Base-by-base conservation (phyloP, 495 filamentous ascomycete genomes). In the Glonium stellatum region DNA sequence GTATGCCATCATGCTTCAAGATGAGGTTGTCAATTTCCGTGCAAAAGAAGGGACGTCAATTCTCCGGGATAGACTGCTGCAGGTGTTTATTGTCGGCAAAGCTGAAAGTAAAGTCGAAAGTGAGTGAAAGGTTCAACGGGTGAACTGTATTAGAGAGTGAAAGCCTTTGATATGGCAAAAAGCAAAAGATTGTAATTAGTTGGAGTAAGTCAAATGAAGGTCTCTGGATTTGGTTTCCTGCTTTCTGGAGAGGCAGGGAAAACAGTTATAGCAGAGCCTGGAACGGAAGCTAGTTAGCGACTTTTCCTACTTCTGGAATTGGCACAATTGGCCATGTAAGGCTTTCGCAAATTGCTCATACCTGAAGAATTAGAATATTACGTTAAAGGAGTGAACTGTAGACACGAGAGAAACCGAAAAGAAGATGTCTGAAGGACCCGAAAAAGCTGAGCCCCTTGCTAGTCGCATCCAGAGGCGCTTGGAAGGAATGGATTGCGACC, bases 1-100 rank as follows among this genome's bases (percentile, higher is more conserved):
- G 76, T 82, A 88, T 62, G 87, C 88, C 92, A 96, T 97, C 57
- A 25, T 70, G 66, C 22, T 49, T 25, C 15, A 36, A 57, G 41
- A 15, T 9, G 44, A 31, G 19, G 39, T 22, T 23, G 31, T 54
- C 63, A 37, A 41, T 22, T 59, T 53, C 55, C 42, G 61, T 66
- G 54, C 4, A 56, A 70, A 69, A 63, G 72, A 71, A 47, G 54
- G 72, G 69, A 72, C 64, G 72, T 73, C 71, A 71, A 49, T 57
- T 75, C 68, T 69, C 68, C 69, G 58, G 71, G 69, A 71, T 67
- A 64, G 66, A 69, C 67, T 60, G 23, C 15, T 25, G 27, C 35
- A 27, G 8, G 36, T 31, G 1, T 53, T 15, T 54, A 59, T 54
- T 36, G 53, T 54, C 27, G 47, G 18, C 27, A 6, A 31, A 31